These are phyloP conservation scores for Paramecium tetraurelia DNA, from an alignment of 73 alveolate species.

Conservation along the genomic window DNA sequence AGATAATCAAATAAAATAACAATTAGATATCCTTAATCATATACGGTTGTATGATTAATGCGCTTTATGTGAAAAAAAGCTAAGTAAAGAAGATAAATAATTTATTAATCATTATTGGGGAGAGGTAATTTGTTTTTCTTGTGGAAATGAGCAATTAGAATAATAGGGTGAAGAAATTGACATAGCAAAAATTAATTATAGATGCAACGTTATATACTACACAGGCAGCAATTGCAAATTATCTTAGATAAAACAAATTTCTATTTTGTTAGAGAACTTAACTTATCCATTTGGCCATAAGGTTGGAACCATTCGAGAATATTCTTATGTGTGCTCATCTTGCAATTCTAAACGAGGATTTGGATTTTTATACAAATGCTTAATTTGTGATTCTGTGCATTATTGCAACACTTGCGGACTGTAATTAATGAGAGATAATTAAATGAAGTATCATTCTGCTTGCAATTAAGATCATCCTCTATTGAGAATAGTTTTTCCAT, in stretches of 20 bases:
- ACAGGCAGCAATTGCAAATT: background rate
- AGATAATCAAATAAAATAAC: background rate
- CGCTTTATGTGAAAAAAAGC: background rate
- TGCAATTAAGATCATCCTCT: background rate
- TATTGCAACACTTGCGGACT: background rate
- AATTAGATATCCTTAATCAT: background rate
- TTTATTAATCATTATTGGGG: constrained; percentile 26
- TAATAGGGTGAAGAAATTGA: background rate
- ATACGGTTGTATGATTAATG: background rate
- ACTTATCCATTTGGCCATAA: background rate
- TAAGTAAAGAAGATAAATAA: background rate
- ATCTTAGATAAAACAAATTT: background rate
- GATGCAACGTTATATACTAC: background rate
- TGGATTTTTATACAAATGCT: constrained; percentile 1
- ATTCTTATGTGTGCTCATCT: background rate
- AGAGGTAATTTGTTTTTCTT: background rate
- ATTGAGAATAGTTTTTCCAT: background rate
- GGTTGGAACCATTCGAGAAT: background rate
- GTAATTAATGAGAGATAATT: background rate
- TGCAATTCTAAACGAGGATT: background rate
- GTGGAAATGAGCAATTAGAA: background rate
- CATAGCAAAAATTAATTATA: background rate
- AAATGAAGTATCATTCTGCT: background rate
- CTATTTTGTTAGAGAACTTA: background rate
- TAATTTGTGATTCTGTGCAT: background rate